Evolutionary conservation across 352 stramenopile genomes (phyloP).

Genomic region (Blastocystis sp.): DNA sequence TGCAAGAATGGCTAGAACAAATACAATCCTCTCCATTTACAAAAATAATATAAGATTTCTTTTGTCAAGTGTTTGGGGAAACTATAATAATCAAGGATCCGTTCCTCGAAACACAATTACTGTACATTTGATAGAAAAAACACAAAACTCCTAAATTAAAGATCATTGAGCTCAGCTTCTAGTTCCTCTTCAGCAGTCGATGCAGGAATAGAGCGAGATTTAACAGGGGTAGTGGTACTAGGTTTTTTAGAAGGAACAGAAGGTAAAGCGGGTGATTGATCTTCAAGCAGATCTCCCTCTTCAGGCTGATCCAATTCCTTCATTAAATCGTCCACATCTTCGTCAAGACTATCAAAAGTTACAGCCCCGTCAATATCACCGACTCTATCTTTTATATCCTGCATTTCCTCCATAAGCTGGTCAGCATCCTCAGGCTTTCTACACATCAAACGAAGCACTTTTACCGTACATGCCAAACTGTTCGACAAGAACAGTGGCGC

Average conservation of each 20-base stretch:
- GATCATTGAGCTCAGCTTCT: background rate
- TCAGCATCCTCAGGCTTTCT: background rate
- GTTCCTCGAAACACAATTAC: background rate
- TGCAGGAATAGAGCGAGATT: too few species aligned
- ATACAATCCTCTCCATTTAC: slow-evolving; percentile 12
- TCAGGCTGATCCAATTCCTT: background rate
- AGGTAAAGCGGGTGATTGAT: too few species aligned
- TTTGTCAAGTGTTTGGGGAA: background rate
- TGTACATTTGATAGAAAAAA: background rate
- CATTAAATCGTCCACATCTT: background rate
- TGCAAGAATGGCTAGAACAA: background rate
- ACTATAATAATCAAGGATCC: background rate
- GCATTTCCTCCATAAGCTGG: background rate
- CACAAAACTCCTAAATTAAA: background rate
- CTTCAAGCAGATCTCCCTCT: background rate
- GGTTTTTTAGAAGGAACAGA: too few species aligned
- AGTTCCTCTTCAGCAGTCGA: background rate
- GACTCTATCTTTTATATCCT: too few species aligned
- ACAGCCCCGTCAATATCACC: too few species aligned
- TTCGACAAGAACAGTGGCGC: background rate
- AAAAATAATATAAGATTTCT: background rate
- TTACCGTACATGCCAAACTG: background rate
- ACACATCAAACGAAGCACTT: background rate
- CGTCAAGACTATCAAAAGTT: too few species aligned
- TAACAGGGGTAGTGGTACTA: too few species aligned